Evolutionary conservation across 805 yeast species (phyloP).

Genomic region (Saturnispora ahearnii): DNA sequence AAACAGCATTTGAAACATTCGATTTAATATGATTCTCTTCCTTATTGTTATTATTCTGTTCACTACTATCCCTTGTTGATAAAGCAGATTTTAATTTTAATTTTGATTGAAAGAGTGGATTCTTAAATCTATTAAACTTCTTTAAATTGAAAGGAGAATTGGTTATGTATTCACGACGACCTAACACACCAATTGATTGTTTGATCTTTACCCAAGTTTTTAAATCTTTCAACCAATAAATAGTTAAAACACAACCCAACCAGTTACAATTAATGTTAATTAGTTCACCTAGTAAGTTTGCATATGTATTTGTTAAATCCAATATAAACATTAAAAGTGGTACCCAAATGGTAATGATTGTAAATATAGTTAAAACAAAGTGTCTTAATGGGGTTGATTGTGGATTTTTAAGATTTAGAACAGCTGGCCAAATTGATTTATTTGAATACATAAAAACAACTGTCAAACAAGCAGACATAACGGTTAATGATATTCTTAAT

Average conservation of each 20-base stretch:
- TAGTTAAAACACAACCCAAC: constrained; percentile 61
- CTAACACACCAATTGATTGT: constrained; percentile 66
- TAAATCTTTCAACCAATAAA: constrained; percentile 79
- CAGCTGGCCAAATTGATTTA: constrained; percentile 31
- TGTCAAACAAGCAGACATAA: constrained; percentile 18
- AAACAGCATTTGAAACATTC: background rate
- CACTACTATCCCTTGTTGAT: background rate
- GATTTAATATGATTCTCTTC: background rate
- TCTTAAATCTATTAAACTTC: constrained; percentile 3
- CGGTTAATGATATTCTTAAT: constrained; percentile 60
- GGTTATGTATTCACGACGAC: constrained; percentile 31
- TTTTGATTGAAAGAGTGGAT: background rate
- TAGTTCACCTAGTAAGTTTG: constrained; percentile 62
- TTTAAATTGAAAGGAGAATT: background rate
- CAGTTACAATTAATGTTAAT: constrained; percentile 67
- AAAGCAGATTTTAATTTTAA: background rate
- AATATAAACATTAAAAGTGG: constrained; percentile 67
- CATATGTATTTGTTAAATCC: constrained; percentile 69
- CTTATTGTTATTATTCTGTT: background rate
- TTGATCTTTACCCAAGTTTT: constrained; percentile 45
- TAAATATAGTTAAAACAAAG: constrained; percentile 46
- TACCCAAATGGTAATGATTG: constrained; percentile 45
- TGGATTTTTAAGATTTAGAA: constrained; percentile 39
- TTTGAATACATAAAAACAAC: constrained; percentile 39
- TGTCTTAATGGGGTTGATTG: constrained; percentile 24